Evolutionary conservation across 192 early-diverging fungal genomes (phyloP).

Genomic region (Rhizophagus prolifer): DNA sequence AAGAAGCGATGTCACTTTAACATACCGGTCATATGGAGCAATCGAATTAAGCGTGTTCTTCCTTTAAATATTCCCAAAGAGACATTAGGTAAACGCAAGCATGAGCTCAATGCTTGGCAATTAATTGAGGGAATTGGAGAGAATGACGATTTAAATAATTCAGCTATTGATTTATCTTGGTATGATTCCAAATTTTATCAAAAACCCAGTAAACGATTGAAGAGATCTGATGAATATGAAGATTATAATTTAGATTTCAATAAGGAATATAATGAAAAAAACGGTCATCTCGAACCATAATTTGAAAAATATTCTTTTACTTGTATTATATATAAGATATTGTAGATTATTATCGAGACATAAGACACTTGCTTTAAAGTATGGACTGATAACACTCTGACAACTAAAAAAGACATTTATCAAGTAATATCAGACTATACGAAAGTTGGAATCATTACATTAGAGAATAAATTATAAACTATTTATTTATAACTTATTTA

Average conservation of each 20-base stretch:
- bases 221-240: neutral
- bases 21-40: conserved; percentile 5
- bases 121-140: neutral
- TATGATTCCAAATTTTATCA: conserved; percentile 11
- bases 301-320: no score
- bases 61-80: neutral
- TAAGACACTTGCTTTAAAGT: no score
- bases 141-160: conserved; percentile 5
- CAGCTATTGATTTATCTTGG: conserved; percentile 9
- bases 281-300: neutral
- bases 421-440: no score
- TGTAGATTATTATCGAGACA: no score
- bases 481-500: no score
- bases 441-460: no score
- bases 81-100: neutral
- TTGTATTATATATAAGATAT: no score
- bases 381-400: no score
- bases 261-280: neutral
- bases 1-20: neutral
- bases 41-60: conserved; percentile 11
- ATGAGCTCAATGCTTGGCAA: neutral
- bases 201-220: neutral
- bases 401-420: no score
- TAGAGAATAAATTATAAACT: no score
- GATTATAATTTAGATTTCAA: neutral